Percentiles rank a stretch among this genome's conserved stretches.
These are phyloP conservation scores for Corymbia citriodora DNA, from an alignment of 441 rosid species.

Conservation along the genomic window DNA sequence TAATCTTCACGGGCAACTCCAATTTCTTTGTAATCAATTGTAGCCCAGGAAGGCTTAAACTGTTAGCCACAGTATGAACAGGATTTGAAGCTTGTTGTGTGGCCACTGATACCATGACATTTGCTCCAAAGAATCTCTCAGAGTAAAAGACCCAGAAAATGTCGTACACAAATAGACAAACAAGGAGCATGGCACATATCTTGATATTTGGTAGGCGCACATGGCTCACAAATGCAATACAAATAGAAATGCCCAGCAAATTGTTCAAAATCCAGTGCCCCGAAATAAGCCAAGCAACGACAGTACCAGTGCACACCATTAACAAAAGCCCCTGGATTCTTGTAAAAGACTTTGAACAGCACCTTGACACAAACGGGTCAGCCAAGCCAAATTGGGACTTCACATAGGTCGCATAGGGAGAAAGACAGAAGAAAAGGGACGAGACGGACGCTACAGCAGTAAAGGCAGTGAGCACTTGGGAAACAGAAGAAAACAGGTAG, in stretches of 20 bases:
- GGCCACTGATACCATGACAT: constrained; percentile 97
- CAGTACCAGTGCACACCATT: constrained; percentile 43
- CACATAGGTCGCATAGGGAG: constrained; percentile 51
- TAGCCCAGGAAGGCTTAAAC: constrained; percentile 93
- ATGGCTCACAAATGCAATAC: constrained; percentile 93
- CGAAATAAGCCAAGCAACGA: constrained; percentile 83
- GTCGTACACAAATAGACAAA: constrained; percentile 85
- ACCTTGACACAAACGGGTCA: constrained; percentile 80
- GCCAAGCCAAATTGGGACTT: constrained; percentile 65
- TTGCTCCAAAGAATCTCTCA: constrained; percentile 95
- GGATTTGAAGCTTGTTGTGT: constrained; percentile 96
- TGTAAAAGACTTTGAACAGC: constrained; percentile 82
- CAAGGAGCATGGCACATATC: constrained; percentile 84
- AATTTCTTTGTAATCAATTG: constrained; percentile 93
- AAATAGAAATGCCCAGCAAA: constrained; percentile 82
- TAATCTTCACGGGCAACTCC: constrained; percentile 90
- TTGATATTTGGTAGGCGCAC: constrained; percentile 94
- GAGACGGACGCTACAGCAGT: constrained; percentile 92
- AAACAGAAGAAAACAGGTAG: constrained; percentile 86
- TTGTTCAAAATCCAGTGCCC: constrained; percentile 97
- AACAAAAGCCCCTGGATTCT: constrained; percentile 60
- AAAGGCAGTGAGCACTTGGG: constrained; percentile 82
- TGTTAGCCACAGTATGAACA: constrained; percentile 86
- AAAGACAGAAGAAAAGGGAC: constrained; percentile 76
- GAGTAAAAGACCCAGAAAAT: constrained; percentile 99